phyloP scores from a whole-genome alignment of 2,329 filamentous ascomycete genomes.

The Magnaporthiopsis rhizophila region DNA sequence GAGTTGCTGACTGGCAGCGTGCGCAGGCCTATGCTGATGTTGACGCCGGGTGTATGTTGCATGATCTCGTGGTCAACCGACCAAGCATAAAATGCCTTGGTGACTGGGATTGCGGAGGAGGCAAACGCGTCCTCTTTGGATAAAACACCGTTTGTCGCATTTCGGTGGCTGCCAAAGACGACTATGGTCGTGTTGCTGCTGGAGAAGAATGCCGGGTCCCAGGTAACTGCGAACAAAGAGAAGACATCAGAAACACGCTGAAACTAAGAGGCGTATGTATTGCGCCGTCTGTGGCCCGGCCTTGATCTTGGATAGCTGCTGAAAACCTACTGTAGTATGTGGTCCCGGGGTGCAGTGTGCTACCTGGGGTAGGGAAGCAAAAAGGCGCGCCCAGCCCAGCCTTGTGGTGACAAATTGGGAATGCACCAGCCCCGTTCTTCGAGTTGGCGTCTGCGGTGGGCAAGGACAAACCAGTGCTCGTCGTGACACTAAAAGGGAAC shows the following conservation, averaged over 20 bases:
- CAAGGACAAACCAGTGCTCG: constrained; percentile 17
- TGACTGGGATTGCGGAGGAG: constrained; percentile 26
- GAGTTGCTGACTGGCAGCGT: constrained; percentile 24
- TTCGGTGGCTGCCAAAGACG: constrained; percentile 30
- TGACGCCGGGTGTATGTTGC: constrained; percentile 28
- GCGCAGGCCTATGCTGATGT: constrained; percentile 40
- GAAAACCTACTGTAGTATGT: constrained; percentile 42
- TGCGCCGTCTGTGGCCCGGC: too few relatives aligned
- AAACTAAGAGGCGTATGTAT: not conserved
- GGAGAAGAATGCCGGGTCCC: constrained; percentile 46
- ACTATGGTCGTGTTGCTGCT: constrained; percentile 30
- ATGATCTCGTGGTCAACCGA: constrained; percentile 30
- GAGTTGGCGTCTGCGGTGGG: constrained; percentile 35
- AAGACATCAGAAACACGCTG: not conserved
- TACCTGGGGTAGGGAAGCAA: constrained; percentile 37
- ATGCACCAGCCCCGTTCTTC: constrained; percentile 35
- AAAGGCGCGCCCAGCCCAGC: constrained; percentile 41
- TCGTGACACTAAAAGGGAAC: not conserved
- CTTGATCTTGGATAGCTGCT: not conserved
- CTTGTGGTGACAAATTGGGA: constrained; percentile 39
- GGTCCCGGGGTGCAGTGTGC: constrained; percentile 33
- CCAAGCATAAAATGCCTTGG: constrained; percentile 41
- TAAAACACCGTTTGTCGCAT: constrained; percentile 24
- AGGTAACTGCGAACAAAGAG: constrained; percentile 37
- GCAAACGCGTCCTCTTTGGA: constrained; percentile 22